Conservation (phyloP, 1,284 basidiomycete genomes). For the Ustilago lituana region DNA sequence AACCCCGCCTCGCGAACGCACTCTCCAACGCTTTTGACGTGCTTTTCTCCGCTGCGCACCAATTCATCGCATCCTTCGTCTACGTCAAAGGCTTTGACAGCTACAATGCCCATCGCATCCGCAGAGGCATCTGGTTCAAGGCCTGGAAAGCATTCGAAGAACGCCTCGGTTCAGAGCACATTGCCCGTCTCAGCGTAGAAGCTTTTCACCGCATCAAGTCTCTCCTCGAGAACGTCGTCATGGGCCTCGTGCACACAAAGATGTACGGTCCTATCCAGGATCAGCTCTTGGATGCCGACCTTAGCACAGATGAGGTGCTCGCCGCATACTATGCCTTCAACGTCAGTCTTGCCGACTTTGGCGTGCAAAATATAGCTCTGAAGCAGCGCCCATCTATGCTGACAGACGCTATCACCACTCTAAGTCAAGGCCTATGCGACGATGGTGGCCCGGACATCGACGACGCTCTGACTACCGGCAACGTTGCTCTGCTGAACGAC, state of each 20-base stretch:
- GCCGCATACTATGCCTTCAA: constrained; percentile 20
- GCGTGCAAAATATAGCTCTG: constrained; percentile 18
- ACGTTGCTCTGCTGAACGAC: constrained; percentile 5
- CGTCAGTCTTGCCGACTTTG: constrained; percentile 29
- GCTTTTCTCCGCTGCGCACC: constrained; percentile 27
- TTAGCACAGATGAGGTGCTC: constrained; percentile 30
- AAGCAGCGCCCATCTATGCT: constrained; percentile 22
- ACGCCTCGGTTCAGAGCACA: constrained; percentile 24
- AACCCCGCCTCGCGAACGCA: too few species aligned
- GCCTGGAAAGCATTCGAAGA: constrained; percentile 45
- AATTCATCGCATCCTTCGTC: constrained; percentile 45
- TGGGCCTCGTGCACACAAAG: constrained; percentile 45
- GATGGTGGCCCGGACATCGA: constrained; percentile 23
- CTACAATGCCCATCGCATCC: constrained; percentile 47
- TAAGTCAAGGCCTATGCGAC: constrained; percentile 20
- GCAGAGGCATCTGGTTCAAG: constrained; percentile 45
- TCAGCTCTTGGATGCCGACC: constrained; percentile 25
- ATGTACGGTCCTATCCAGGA: constrained; percentile 41
- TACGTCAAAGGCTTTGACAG: constrained; percentile 48
- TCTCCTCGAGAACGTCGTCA: constrained; percentile 42
- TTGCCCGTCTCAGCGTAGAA: constrained; percentile 26
- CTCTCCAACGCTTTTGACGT: constrained; percentile 16
- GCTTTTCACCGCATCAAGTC: constrained; percentile 38
- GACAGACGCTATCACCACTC: constrained; percentile 10
- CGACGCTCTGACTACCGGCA: constrained; percentile 17